These are phyloP conservation scores for Tetrastigma voinierianum DNA, from an alignment of 164 flowering plant species.

Conservation along the genomic window DNA sequence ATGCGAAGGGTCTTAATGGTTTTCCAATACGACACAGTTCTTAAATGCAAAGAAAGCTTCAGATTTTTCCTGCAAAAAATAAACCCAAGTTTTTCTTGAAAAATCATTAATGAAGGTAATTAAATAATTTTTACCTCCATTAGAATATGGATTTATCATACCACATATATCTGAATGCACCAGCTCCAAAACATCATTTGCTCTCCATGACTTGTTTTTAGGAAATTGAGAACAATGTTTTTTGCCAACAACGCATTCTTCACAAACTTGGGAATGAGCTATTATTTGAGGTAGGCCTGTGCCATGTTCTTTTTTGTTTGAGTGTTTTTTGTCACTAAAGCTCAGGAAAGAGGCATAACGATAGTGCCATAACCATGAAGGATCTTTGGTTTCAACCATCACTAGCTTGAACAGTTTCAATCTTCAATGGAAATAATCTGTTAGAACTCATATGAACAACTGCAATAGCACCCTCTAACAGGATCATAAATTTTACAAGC, in stretches of 20 bases:
- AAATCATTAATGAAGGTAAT: too few species aligned
- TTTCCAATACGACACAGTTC: not conserved
- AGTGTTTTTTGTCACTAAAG: too few species aligned
- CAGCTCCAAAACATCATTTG: slow-evolving; percentile 7
- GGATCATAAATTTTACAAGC: too few species aligned
- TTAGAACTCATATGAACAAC: slow-evolving; percentile 12
- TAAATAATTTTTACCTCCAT: not conserved
- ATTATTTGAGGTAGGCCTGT: slow-evolving; percentile 4
- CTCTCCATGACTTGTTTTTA: slow-evolving; percentile 11
- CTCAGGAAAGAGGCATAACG: too few species aligned
- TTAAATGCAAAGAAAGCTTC: too few species aligned
- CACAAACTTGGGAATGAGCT: slow-evolving; percentile 5
- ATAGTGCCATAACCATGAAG: too few species aligned
- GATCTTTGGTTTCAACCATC: too few species aligned
- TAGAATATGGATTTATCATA: slow-evolving; percentile 5
- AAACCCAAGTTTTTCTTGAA: not conserved
- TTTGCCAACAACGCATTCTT: slow-evolving; percentile 1
- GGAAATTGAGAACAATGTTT: not conserved
- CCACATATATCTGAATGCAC: slow-evolving; percentile 12
- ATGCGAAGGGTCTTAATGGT: slow-evolving; percentile 2
- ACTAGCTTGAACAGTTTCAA: slow-evolving; percentile 4
- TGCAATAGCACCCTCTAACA: too few species aligned
- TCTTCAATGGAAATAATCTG: slow-evolving; percentile 14
- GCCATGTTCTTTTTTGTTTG: too few species aligned
- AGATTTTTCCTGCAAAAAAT: slow-evolving; percentile 5